phyloP scores from a whole-genome alignment of 176 grass and related monocot species.

The Urochloa ruziziensis region DNA sequence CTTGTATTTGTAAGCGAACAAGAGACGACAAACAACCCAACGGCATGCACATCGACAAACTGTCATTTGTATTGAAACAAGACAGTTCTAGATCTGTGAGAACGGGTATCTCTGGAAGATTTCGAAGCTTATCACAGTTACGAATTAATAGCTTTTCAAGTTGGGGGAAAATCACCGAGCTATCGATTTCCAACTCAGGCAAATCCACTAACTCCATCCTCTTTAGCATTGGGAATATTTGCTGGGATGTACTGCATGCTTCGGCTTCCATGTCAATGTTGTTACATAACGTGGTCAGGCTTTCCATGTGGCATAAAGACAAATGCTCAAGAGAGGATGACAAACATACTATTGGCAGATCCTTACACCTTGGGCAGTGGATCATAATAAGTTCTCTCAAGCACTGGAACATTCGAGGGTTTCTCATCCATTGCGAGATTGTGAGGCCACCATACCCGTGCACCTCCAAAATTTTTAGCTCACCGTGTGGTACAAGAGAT shows the following conservation, averaged over 20 bases:
- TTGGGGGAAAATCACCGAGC: no score
- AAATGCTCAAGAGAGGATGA: background rate
- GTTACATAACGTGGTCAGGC: background rate
- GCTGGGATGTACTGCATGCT: no score
- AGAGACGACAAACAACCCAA: background rate
- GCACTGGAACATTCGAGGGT: background rate
- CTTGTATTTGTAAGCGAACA: rapidly evolving
- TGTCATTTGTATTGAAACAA: background rate
- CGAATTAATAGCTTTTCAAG: rapidly evolving
- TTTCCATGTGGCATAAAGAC: rapidly evolving
- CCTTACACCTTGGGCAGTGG: background rate
- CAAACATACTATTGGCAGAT: background rate
- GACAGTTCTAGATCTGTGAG: background rate
- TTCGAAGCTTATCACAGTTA: rapidly evolving
- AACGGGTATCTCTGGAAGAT: background rate
- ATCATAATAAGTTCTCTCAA: background rate
- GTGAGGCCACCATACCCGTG: background rate
- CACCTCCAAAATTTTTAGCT: background rate
- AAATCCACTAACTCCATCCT: rapidly evolving
- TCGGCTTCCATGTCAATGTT: background rate
- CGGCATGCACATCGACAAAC: background rate
- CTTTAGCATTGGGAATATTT: background rate
- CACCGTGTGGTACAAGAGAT: background rate
- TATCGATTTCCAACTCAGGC: background rate
- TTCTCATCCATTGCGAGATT: background rate